Evolutionary conservation across 1,139 yeast genomes (phyloP).

Genomic region (Yamadazyma pseudoaaseri): DNA sequence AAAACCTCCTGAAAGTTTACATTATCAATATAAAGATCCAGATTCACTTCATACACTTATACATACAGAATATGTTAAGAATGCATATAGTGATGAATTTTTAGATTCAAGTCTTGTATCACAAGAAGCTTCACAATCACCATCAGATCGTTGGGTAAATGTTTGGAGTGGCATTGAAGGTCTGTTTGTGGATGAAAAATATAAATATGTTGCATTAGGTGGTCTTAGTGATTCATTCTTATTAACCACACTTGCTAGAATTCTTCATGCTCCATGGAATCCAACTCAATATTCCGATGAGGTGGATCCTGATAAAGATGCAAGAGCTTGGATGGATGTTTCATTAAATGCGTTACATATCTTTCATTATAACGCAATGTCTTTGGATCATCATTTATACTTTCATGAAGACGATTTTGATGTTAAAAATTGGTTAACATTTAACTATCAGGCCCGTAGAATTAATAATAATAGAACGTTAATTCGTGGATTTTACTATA

Average conservation of each 20-base stretch:
- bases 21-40: conserved; percentile 29
- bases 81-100: conserved; percentile 41
- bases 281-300: conserved; percentile 36
- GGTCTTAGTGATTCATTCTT: conserved; percentile 41
- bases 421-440: conserved; percentile 40
- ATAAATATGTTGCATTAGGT: conserved; percentile 40
- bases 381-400: conserved; percentile 47
- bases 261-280: conserved; percentile 46
- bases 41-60: conserved; percentile 25
- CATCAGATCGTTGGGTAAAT: conserved; percentile 44
- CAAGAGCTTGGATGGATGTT: conserved; percentile 27
- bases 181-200: conserved; percentile 25
- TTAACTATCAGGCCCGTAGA: conserved; percentile 37
- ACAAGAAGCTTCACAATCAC: conserved; percentile 29
- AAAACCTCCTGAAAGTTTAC: conserved; percentile 20
- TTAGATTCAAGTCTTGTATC: conserved; percentile 32
- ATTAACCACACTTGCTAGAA: conserved; percentile 43
- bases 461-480: conserved; percentile 37
- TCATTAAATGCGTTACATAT: conserved; percentile 41
- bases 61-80: conserved; percentile 41
- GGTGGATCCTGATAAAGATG: conserved; percentile 34
- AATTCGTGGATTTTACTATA: conserved; percentile 38
- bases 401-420: conserved; percentile 39
- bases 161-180: conserved; percentile 38
- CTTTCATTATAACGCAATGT: conserved; percentile 49